phyloP scores from a whole-genome alignment of 2,329 filamentous ascomycete species.

The Paraphaeosphaeria minitans region DNA sequence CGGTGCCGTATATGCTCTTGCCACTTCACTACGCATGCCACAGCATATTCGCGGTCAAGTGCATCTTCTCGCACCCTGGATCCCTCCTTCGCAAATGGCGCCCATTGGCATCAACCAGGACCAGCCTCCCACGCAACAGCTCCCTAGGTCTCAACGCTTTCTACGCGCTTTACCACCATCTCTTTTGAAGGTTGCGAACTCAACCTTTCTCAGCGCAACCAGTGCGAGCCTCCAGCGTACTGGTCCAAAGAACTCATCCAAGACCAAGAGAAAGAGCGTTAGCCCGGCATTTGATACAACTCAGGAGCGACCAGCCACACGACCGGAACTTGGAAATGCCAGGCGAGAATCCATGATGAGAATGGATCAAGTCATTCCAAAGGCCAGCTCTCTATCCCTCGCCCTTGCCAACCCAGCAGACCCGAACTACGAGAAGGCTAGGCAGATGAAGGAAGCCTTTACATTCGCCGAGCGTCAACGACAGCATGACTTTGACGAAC shows the following conservation, averaged over 20 bases:
- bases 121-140: slow-evolving; percentile 78
- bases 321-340: slow-evolving; percentile 35
- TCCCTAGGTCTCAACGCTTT: slow-evolving; percentile 90
- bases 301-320: slow-evolving; percentile 11
- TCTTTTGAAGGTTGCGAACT: slow-evolving; percentile 91
- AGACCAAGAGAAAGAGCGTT: slow-evolving; percentile 39
- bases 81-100: slow-evolving; percentile 72
- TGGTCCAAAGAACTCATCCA: slow-evolving; percentile 59
- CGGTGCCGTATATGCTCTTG: slow-evolving; percentile 95
- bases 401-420: slow-evolving; percentile 32
- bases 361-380: slow-evolving; percentile 55
- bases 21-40: slow-evolving; percentile 92
- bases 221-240: slow-evolving; percentile 72
- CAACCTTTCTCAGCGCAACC: slow-evolving; percentile 90
- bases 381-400: slow-evolving; percentile 40
- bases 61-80: slow-evolving; percentile 94
- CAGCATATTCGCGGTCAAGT: slow-evolving; percentile 94
- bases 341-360: slow-evolving; percentile 55
- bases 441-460: slow-evolving; percentile 55
- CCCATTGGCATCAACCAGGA: slow-evolving; percentile 67
- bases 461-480: slow-evolving; percentile 72
- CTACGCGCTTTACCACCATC: slow-evolving; percentile 88
- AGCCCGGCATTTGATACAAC: slow-evolving; percentile 18
- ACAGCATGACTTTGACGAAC: slow-evolving; percentile 76
- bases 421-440: slow-evolving; percentile 37